Conservation (phyloP, 495 filamentous ascomycete genomes). For the Aspergillus taichungensis region DNA sequence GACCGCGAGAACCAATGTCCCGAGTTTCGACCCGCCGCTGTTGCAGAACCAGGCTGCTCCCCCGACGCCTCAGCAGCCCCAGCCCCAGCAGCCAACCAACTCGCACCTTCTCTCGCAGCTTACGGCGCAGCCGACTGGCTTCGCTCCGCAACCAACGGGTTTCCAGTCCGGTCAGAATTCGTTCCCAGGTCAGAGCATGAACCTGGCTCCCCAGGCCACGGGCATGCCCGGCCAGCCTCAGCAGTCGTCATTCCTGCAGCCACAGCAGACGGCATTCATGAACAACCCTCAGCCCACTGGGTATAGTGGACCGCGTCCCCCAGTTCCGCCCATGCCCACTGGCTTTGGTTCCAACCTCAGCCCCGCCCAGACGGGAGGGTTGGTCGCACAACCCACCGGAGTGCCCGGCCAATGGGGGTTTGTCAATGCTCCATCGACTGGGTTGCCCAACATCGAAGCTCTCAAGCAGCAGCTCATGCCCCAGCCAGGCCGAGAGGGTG, state of each 20-base stretch:
- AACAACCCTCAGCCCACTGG: constrained; percentile 51
- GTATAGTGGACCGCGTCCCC: constrained; percentile 70
- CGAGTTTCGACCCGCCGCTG: constrained; percentile 62
- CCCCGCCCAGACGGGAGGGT: constrained; percentile 54
- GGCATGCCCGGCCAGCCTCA: constrained; percentile 35
- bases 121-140: constrained; percentile 57
- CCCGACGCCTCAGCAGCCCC: constrained; percentile 77
- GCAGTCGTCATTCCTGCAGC: constrained; percentile 29
- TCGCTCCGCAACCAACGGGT: constrained; percentile 50
- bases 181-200: constrained; percentile 5
- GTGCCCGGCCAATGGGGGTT: constrained; percentile 96
- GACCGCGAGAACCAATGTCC: constrained; percentile 55
- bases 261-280: constrained; percentile 42
- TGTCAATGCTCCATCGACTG: constrained; percentile 84
- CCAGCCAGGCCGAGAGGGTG: constrained; percentile 84
- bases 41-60: constrained; percentile 55
- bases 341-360: constrained; percentile 61
- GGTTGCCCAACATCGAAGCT: constrained; percentile 87
- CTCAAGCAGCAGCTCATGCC: constrained; percentile 98
- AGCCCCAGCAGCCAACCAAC: constrained; percentile 69
- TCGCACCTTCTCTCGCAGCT: constrained; percentile 70
- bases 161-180: constrained; percentile 29
- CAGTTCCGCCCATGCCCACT: constrained; percentile 92
- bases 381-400: constrained; percentile 94
- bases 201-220: constrained; percentile 29